Conservation (phyloP, 371 early-diverging fungal species). For the Zopfochytrium polystomum region DNA sequence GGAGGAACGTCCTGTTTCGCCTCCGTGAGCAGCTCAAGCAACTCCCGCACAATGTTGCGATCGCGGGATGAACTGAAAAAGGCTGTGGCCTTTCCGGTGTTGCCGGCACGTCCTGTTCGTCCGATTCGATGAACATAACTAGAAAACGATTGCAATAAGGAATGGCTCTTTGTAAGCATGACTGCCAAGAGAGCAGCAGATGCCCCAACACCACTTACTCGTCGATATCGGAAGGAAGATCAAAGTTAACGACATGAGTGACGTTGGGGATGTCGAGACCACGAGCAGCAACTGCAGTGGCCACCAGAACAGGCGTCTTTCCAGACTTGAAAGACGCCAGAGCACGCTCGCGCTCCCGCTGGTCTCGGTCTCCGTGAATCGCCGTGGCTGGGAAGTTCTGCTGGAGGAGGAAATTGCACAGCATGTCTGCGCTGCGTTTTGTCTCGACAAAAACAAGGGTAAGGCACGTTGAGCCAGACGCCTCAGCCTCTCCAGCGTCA, state of each 20-base stretch:
- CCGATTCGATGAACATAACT: constrained; percentile 88
- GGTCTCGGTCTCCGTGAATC: constrained; percentile 95
- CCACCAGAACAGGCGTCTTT: constrained; percentile 63
- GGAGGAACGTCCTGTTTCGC: constrained; percentile 79
- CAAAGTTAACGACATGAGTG: constrained; percentile 95
- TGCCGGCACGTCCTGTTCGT: constrained; percentile 74
- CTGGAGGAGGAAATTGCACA: constrained; percentile 67
- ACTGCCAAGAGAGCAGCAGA: too few relatives aligned
- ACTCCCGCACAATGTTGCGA: constrained; percentile 49
- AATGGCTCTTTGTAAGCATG: too few relatives aligned
- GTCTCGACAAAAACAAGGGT: constrained; percentile 66
- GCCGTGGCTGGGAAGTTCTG: constrained; percentile 86
- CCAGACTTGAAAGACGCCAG: constrained; percentile 90
- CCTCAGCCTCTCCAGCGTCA: constrained; percentile 40
- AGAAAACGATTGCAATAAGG: constrained; percentile 65
- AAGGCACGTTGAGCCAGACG: constrained; percentile 34
- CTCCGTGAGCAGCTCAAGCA: constrained; percentile 73
- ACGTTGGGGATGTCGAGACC: constrained; percentile 97
- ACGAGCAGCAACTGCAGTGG: constrained; percentile 83
- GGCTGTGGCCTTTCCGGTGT: constrained; percentile 87
- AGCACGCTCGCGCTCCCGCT: constrained; percentile 78
- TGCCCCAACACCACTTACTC: constrained; percentile 92
- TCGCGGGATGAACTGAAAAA: constrained; percentile 65
- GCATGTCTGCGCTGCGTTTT: constrained; percentile 74
- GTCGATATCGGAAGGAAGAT: constrained; percentile 91